A percentile compares a stretch with the other conserved stretches of the same genome.
phyloP scores from a whole-genome alignment of 1,139 yeast genomes.

The Casaregolazyma lundiana region DNA sequence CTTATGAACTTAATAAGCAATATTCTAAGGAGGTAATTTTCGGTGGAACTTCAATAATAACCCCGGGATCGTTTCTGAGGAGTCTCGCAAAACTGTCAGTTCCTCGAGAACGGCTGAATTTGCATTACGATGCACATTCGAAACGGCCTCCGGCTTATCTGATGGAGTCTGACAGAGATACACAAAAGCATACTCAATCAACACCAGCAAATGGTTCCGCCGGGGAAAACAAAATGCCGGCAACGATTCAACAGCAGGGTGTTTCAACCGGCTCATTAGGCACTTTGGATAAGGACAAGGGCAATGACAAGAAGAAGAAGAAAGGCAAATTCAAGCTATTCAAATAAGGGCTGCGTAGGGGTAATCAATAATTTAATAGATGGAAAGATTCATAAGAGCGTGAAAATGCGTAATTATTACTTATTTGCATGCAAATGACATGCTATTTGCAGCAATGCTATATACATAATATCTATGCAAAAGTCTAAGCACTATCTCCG shows the following conservation, averaged over 20 bases:
- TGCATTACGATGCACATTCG: slow-evolving; percentile 26
- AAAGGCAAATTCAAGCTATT: slow-evolving; percentile 14
- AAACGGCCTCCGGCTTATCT: slow-evolving; percentile 23
- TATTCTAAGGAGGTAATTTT: slow-evolving; percentile 70
- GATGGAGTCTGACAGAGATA: slow-evolving; percentile 29
- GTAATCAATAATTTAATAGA: neutral
- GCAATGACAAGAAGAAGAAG: slow-evolving; percentile 16
- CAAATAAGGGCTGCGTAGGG: slow-evolving; percentile 14
- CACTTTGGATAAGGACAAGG: slow-evolving; percentile 5
- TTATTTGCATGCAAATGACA: slow-evolving; percentile 3
- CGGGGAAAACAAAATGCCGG: neutral
- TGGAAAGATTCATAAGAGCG: no score
- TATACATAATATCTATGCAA: neutral
- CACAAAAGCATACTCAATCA: slow-evolving; percentile 12
- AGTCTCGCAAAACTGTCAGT: slow-evolving; percentile 28
- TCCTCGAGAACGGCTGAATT: slow-evolving; percentile 28
- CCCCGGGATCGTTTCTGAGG: slow-evolving; percentile 53
- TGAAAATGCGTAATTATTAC: no score
- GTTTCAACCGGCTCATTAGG: neutral
- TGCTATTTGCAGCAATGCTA: neutral
- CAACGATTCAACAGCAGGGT: neutral
- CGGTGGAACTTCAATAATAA: slow-evolving; percentile 75
- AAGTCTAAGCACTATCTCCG: slow-evolving; percentile 12
- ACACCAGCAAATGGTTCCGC: slow-evolving; percentile 11
- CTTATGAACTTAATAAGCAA: slow-evolving; percentile 61